These are phyloP conservation scores for Aspergillus novofumigatus DNA, from an alignment of 2,329 filamentous ascomycete species.

Conservation along the genomic window DNA sequence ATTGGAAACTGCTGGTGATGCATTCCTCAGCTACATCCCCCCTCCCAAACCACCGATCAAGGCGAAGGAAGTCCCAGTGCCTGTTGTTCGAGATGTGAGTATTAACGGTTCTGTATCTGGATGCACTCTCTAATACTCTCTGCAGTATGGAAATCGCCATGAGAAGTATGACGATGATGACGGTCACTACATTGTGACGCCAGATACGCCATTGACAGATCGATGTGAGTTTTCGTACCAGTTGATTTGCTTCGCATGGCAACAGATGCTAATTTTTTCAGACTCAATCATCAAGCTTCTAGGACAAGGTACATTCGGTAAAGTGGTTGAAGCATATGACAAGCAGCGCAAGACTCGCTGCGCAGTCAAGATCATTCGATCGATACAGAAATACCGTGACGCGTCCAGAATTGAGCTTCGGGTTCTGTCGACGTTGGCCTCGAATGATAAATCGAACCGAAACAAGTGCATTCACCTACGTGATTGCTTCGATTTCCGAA, in stretches of 20 bases:
- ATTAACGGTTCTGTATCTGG: background rate
- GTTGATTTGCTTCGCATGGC: background rate
- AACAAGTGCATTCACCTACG: conserved; percentile 96
- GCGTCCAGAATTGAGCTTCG: conserved; percentile 91
- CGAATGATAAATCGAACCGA: conserved; percentile 85
- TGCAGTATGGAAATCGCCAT: conserved; percentile 48
- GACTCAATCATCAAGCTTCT: conserved; percentile 86
- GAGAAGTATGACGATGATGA: conserved; percentile 92
- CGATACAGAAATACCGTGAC: conserved; percentile 96
- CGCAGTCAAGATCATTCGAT: conserved; percentile 96
- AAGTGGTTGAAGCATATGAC: conserved; percentile 91
- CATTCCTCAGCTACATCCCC: conserved; percentile 75
- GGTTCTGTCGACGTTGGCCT: conserved; percentile 84
- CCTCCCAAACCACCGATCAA: conserved; percentile 88
- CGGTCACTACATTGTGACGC: conserved; percentile 90
- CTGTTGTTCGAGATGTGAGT: conserved; percentile 57
- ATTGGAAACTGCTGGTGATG: conserved; percentile 64
- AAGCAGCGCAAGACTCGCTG: conserved; percentile 72
- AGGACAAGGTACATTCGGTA: conserved; percentile 96
- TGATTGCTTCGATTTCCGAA: conserved; percentile 95
- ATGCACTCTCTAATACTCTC: conserved; percentile 3
- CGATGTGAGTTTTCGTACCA: conserved; percentile 65
- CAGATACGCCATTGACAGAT: conserved; percentile 79
- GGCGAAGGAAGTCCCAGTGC: conserved; percentile 69
- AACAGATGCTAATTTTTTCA: conserved; percentile 36